Percentiles rank a stretch among this genome's conserved stretches.
Evolutionary conservation across 257 asterid species (phyloP).

Genomic region (Solanum habrochaites): DNA sequence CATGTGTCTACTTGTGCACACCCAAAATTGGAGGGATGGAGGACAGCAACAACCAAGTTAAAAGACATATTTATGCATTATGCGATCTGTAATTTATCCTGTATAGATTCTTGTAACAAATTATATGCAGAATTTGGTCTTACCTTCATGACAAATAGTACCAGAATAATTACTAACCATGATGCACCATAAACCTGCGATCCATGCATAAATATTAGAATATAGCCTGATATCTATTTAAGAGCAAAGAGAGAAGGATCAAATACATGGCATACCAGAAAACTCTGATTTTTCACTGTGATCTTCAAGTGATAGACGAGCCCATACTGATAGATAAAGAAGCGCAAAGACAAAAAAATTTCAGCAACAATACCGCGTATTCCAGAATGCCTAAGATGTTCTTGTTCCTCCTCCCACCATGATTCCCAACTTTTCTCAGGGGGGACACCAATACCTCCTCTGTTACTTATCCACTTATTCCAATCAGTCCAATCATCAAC

Average conservation of each 20-base stretch:
- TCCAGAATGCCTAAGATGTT: slow-evolving; percentile 90
- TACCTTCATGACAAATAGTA: slow-evolving; percentile 96
- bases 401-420: slow-evolving; percentile 99
- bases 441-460: slow-evolving; percentile 97
- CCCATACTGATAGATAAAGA: slow-evolving; percentile 91
- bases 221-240: background rate
- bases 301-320: slow-evolving; percentile 84
- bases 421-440: slow-evolving; percentile 99
- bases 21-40: background rate
- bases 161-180: slow-evolving; percentile 79
- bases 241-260: background rate
- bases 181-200: slow-evolving; percentile 85
- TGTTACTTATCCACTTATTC: slow-evolving; percentile 94
- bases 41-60: background rate
- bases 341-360: slow-evolving; percentile 62
- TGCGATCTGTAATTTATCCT: background rate
- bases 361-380: slow-evolving; percentile 74
- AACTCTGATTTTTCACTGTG: slow-evolving; percentile 36
- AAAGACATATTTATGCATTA: background rate
- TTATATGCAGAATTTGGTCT: slow-evolving; percentile 1
- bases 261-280: slow-evolving; percentile 48
- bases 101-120: background rate
- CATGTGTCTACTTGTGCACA: background rate
- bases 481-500: slow-evolving; percentile 98
- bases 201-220: slow-evolving; percentile 5